Conservation (phyloP, 495 filamentous ascomycete species). For the Rhypophila decipiens region DNA sequence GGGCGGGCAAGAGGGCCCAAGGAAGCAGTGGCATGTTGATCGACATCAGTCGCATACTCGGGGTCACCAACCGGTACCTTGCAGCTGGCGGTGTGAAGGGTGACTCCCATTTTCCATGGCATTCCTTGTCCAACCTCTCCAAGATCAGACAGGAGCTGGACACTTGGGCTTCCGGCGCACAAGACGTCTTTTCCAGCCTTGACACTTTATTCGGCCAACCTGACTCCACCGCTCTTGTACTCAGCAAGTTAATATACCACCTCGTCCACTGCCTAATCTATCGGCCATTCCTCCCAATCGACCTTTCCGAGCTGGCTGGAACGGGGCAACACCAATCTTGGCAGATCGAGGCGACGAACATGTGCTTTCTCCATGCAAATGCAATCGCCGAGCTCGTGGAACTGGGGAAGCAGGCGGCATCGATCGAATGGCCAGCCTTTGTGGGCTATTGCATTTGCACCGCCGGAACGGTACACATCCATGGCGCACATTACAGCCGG, state of each 20-base stretch:
- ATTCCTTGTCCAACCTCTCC: conserved; percentile 73
- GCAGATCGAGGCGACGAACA: conserved; percentile 82
- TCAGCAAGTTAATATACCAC: conserved; percentile 81
- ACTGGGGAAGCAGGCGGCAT: conserved; percentile 56
- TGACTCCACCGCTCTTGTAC: conserved; percentile 68
- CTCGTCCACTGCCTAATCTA: conserved; percentile 80
- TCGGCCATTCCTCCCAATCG: conserved; percentile 76
- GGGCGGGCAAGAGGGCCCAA: conserved; percentile 58
- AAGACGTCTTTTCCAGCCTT: conserved; percentile 69
- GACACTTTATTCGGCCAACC: conserved; percentile 68
- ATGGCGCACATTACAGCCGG: conserved; percentile 70
- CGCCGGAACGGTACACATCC: conserved; percentile 78
- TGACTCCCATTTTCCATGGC: conserved; percentile 86
- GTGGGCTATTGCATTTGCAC: conserved; percentile 77
- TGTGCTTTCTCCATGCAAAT: conserved; percentile 82
- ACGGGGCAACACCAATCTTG: conserved; percentile 81
- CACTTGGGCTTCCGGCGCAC: conserved; percentile 73
- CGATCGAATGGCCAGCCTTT: conserved; percentile 77
- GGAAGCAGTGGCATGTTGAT: conserved; percentile 69
- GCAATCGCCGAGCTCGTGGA: conserved; percentile 79
- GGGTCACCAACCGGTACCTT: conserved; percentile 76
- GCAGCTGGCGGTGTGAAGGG: conserved; percentile 80
- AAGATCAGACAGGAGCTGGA: conserved; percentile 82
- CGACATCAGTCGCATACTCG: conserved; percentile 74
- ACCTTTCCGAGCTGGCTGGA: conserved; percentile 69